phyloP scores from a whole-genome alignment of 768 basidiomycete species.

The Hebeloma cylindrosporum region DNA sequence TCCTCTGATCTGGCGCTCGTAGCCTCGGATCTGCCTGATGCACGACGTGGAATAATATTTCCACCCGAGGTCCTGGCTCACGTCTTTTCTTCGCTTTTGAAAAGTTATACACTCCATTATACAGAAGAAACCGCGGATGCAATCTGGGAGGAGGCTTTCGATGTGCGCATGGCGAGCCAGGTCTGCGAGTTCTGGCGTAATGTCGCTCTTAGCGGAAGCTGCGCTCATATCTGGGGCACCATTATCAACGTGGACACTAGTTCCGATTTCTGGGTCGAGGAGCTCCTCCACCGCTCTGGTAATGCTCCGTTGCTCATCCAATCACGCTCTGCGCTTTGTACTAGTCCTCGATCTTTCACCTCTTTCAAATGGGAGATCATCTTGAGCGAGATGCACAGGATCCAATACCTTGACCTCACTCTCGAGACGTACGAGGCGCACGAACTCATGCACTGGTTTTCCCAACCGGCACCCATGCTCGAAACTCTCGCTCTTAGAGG shows the following conservation, averaged over 20 bases:
- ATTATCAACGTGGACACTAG: conserved; percentile 1
- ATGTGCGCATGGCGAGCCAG: neutral
- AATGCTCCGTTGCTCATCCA: neutral
- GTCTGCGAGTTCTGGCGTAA: neutral
- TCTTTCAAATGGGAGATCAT: neutral
- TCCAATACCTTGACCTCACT: neutral
- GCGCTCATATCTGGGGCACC: neutral
- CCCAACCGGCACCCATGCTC: neutral
- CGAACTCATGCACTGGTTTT: neutral
- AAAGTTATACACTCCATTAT: no score
- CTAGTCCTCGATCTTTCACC: neutral
- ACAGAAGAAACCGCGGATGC: no score
- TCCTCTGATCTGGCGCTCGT: no score
- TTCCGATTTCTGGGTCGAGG: neutral
- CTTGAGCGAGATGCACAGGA: neutral
- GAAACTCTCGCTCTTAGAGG: no score
- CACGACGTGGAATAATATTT: no score
- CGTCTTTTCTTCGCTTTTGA: no score
- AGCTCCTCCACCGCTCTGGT: neutral
- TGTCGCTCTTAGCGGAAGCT: neutral
- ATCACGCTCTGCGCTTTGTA: neutral
- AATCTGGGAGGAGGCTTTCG: neutral
- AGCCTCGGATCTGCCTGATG: no score
- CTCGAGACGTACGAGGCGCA: neutral
- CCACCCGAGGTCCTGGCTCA: no score